A percentile compares a stretch with the other conserved stretches of the same genome.
Conservation (phyloP, 331 rosid species). For the Cydonia oblonga region DNA sequence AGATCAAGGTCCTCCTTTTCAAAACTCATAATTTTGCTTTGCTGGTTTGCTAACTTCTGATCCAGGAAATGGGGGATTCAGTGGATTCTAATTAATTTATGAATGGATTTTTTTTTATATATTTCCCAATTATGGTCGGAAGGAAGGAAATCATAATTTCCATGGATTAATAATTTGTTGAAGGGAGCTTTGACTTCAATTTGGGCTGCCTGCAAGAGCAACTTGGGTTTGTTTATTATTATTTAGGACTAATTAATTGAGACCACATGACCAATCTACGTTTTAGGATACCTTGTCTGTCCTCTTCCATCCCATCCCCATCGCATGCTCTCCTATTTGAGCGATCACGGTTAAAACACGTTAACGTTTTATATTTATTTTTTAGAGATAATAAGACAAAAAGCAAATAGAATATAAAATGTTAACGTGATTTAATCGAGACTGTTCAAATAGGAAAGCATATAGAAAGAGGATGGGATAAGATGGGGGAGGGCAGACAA, state of each 20-base stretch:
- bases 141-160: background rate
- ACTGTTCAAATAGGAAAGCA: no score
- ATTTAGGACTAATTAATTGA: background rate
- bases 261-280: background rate
- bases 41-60: background rate
- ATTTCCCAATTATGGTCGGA: background rate
- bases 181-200: slow-evolving; percentile 9
- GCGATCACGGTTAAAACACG: no score
- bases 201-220: background rate
- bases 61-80: background rate
- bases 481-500: no score
- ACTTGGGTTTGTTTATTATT: background rate
- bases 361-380: no score
- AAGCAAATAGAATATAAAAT: no score
- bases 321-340: no score
- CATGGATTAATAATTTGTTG: background rate
- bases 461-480: no score
- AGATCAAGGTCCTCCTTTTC: slow-evolving; percentile 54
- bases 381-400: no score
- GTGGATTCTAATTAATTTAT: background rate
- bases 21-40: slow-evolving; percentile 24
- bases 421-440: no score
- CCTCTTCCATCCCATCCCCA: no score
- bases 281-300: background rate
- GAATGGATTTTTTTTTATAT: background rate